Conservation (phyloP, 2,329 filamentous ascomycete species). For the Corinectria fuckeliana region DNA sequence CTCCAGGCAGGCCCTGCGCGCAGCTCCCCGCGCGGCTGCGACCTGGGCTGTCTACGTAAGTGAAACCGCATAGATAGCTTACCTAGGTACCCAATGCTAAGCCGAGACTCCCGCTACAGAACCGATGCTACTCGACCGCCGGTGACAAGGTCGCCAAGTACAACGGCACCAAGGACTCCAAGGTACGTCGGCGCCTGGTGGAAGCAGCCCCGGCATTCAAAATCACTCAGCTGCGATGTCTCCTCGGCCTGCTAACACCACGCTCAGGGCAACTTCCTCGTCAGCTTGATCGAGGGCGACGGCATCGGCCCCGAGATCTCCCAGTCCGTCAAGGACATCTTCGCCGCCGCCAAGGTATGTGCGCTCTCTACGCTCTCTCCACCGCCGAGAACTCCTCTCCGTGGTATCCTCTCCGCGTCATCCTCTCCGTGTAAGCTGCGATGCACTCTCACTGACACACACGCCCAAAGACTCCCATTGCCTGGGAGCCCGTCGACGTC, state of each 20-base stretch:
- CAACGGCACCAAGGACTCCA: conserved; percentile 84
- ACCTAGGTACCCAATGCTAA: conserved; percentile 35
- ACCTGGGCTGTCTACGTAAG: conserved; percentile 47
- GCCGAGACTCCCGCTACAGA: conserved; percentile 44
- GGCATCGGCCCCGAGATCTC: conserved; percentile 98
- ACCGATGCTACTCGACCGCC: conserved; percentile 69
- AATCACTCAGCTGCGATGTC: conserved; percentile 49
- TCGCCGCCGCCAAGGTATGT: conserved; percentile 88
- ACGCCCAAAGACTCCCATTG: conserved; percentile 77
- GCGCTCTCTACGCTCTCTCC: too few relatives aligned
- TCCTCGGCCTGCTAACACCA: conserved; percentile 36
- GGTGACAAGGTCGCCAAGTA: conserved; percentile 87
- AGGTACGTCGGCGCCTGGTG: conserved; percentile 65
- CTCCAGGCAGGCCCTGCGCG: conserved; percentile 79
- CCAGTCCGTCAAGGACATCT: conserved; percentile 98
- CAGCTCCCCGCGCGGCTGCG: conserved; percentile 63
- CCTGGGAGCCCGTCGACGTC: conserved; percentile 97
- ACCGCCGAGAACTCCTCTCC: too few relatives aligned
- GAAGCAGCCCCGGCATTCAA: conserved; percentile 33
- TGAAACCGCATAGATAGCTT: too few relatives aligned
- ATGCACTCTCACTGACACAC: conserved; percentile 38
- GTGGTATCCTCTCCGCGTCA: too few relatives aligned
- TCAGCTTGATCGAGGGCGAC: conserved; percentile 98
- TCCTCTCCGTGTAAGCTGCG: conserved; percentile 2
- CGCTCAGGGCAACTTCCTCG: conserved; percentile 86